A percentile compares a stretch with the other conserved stretches of the same genome.
phyloP scores from a whole-genome alignment of 768 basidiomycete species.

The Termitomyces sp. region DNA sequence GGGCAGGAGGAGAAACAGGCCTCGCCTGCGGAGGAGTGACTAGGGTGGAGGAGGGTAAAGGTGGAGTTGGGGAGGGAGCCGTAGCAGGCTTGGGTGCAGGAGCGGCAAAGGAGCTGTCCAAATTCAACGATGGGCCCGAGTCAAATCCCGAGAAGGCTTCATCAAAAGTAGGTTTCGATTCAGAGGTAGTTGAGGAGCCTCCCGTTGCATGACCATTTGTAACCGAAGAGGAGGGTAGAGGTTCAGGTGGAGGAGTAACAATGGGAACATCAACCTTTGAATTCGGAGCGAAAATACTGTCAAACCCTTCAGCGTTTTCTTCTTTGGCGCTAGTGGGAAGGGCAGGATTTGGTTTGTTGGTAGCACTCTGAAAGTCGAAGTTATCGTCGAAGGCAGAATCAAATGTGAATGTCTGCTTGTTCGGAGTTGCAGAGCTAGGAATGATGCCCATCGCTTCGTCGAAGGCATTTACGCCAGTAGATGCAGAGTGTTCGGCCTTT shows the following conservation, averaged over 20 bases:
- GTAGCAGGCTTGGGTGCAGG: conserved; percentile 15
- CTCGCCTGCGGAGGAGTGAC: conserved; percentile 34
- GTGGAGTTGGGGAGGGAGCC: conserved; percentile 16
- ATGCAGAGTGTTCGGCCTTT: conserved; percentile 12
- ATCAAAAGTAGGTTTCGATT: conserved; percentile 32
- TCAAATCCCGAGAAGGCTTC: conserved; percentile 55
- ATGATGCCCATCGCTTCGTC: conserved; percentile 71
- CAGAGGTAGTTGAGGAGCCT: not conserved
- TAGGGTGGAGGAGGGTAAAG: conserved; percentile 21
- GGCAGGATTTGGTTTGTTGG: conserved; percentile 28
- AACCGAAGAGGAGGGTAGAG: not conserved
- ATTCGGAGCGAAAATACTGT: conserved; percentile 26
- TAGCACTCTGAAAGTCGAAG: conserved; percentile 56
- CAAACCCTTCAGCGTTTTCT: conserved; percentile 24
- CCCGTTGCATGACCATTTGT: conserved; percentile 4
- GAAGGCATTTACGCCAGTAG: conserved; percentile 61
- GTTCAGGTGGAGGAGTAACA: not conserved
- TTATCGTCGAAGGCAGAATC: conserved; percentile 53
- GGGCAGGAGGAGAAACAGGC: conserved; percentile 34
- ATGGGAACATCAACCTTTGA: not conserved
- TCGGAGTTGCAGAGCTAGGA: conserved; percentile 31
- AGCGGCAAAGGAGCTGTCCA: conserved; percentile 35
- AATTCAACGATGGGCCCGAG: conserved; percentile 33
- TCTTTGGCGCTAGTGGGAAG: conserved; percentile 17
- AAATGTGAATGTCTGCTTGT: conserved; percentile 52